Percentiles rank a stretch among this genome's conserved stretches.
Evolutionary conservation across 1,284 basidiomycete genomes (phyloP).

Genomic region (Leccinum griseonigrum): DNA sequence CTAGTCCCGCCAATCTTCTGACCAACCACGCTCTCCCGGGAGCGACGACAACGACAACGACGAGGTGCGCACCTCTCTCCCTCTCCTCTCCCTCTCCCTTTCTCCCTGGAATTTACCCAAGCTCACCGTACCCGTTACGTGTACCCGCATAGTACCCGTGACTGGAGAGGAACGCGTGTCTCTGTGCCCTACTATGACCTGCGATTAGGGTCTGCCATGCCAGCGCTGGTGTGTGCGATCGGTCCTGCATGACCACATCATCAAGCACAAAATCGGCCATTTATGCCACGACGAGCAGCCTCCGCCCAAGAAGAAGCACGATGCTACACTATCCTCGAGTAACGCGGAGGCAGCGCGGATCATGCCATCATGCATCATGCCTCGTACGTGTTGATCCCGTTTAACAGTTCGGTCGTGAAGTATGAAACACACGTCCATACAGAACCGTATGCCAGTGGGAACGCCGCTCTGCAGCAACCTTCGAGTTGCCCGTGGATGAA

Average conservation of each 20-base stretch:
- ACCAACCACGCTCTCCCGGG: too few species aligned
- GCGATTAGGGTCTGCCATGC: conserved; percentile 86
- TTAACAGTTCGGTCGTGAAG: conserved; percentile 6
- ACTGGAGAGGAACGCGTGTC: too few species aligned
- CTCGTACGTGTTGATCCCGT: conserved; percentile 11
- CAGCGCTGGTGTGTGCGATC: conserved; percentile 91
- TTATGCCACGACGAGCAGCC: conserved; percentile 83
- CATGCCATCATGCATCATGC: too few species aligned
- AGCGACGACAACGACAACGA: too few species aligned
- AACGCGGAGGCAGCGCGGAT: conserved; percentile 26
- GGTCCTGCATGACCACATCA: conserved; percentile 31
- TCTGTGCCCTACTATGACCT: conserved; percentile 96
- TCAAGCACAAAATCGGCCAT: conserved; percentile 90
- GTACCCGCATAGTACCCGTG: too few species aligned
- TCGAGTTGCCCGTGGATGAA: conserved; percentile 51
- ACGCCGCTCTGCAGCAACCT: conserved; percentile 30
- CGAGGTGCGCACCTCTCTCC: too few species aligned
- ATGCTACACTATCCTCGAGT: conserved; percentile 27
- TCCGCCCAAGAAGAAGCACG: conserved; percentile 45
- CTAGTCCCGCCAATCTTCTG: too few species aligned
- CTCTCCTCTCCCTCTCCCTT: too few species aligned
- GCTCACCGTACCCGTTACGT: too few species aligned
- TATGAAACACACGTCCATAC: conserved; percentile 16
- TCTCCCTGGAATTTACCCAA: too few species aligned
- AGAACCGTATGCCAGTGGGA: conserved; percentile 36